A percentile compares a stretch with the other conserved stretches of the same genome.
phyloP scores from a whole-genome alignment of 2,329 filamentous ascomycete species.

The Pyricularia pennisetigena region DNA sequence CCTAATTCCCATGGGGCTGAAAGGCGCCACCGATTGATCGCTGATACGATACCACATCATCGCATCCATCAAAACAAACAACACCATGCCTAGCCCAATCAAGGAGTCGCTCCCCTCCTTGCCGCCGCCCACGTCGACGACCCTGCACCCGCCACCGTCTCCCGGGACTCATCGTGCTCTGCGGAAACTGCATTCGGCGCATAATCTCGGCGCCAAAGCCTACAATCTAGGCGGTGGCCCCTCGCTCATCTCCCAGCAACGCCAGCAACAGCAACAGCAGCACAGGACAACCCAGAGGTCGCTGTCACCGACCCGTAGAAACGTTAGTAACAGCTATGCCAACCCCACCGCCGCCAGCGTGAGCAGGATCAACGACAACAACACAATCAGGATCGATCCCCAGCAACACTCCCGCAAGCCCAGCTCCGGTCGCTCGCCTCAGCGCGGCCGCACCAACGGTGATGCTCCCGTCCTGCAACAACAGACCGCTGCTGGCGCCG shows the following conservation, averaged over 20 bases:
- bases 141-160: slow-evolving; percentile 45
- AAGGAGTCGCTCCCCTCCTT: slow-evolving; percentile 15
- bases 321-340: slow-evolving; percentile 4
- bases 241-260: slow-evolving; percentile 43
- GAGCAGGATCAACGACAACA: slow-evolving; percentile 30
- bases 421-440: slow-evolving; percentile 40
- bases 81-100: slow-evolving; percentile 21
- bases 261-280: slow-evolving; percentile 37
- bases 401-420: slow-evolving; percentile 9
- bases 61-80: background rate
- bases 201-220: slow-evolving; percentile 51
- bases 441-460: slow-evolving; percentile 61
- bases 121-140: slow-evolving; percentile 18
- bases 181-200: slow-evolving; percentile 67
- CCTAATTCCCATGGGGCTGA: background rate
- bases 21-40: background rate
- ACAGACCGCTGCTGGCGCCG: slow-evolving; percentile 23
- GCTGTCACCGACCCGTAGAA: slow-evolving; percentile 3
- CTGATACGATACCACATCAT: background rate
- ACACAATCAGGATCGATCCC: slow-evolving; percentile 26
- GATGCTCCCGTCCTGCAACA: slow-evolving; percentile 44
- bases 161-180: slow-evolving; percentile 58
- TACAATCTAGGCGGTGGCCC: slow-evolving; percentile 26
- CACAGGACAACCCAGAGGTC: slow-evolving; percentile 14
- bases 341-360: slow-evolving; percentile 13